A percentile compares a stretch with the other conserved stretches of the same genome.
These are phyloP conservation scores for Conticribra weissflogii DNA, from an alignment of 108 stramenopile species.

Conservation along the genomic window DNA sequence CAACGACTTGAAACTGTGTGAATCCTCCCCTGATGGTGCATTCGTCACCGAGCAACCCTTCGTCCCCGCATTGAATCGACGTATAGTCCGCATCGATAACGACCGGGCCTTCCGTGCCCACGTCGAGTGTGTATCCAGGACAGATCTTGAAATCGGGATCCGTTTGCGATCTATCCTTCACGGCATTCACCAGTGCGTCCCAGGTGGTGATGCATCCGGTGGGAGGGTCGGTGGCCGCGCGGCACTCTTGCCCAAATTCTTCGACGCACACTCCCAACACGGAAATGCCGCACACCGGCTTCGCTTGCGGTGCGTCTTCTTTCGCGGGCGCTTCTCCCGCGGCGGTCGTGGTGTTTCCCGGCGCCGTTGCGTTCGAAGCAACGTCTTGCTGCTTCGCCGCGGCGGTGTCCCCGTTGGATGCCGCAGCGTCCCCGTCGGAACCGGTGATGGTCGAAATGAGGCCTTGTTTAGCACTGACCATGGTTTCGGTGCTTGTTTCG, in stretches of 20 bases:
- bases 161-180: constrained; percentile 16
- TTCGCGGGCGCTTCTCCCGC: too few species aligned
- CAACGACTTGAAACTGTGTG: constrained; percentile 34
- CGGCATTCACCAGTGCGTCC: constrained; percentile 38
- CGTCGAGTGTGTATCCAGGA: constrained; percentile 24
- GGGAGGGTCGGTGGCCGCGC: neutral
- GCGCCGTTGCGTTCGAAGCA: neutral
- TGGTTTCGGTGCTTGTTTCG: neutral
- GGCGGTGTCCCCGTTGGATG: neutral
- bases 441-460: neutral
- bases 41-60: constrained; percentile 13
- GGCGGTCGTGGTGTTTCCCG: neutral
- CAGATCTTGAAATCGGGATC: constrained; percentile 42
- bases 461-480: neutral
- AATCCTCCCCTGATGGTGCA: constrained; percentile 38
- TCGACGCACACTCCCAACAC: neutral
- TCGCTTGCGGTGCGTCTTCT: neutral
- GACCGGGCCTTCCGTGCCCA: constrained; percentile 21
- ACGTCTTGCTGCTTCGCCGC: too few species aligned
- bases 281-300: constrained; percentile 10
- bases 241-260: constrained; percentile 4
- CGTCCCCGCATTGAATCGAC: constrained; percentile 36
- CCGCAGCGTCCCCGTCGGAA: neutral
- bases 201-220: constrained; percentile 32
- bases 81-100: constrained; percentile 37